Evolutionary conservation across 441 rosid genomes (phyloP).

Genomic region (Omphalea diandra): DNA sequence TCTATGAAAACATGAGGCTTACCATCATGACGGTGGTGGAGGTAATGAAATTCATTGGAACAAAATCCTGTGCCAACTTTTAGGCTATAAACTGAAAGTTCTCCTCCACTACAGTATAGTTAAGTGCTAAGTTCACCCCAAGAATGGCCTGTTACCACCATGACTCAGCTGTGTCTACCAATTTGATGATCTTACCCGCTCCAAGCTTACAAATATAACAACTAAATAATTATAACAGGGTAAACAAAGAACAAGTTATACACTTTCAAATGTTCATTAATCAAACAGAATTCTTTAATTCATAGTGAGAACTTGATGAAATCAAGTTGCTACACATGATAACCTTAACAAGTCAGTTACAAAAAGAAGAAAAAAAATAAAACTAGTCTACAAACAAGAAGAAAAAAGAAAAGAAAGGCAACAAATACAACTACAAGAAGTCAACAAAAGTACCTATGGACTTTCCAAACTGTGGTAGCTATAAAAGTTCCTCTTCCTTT

Average conservation of each 20-base stretch:
- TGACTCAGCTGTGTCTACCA: no score
- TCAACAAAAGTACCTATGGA: conserved; percentile 22
- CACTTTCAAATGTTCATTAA: background rate
- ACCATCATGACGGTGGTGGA: no score
- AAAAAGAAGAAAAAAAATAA: conserved; percentile 14
- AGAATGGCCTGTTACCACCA: no score
- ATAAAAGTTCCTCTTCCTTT: background rate
- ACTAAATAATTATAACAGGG: background rate
- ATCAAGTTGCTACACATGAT: conserved; percentile 23
- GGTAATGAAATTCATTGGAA: no score
- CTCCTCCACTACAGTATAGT: no score
- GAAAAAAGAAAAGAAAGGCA: background rate
- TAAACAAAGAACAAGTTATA: background rate
- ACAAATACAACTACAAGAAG: background rate
- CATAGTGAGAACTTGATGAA: background rate
- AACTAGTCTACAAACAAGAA: conserved; percentile 25
- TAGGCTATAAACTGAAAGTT: no score
- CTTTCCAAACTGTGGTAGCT: conserved; percentile 2
- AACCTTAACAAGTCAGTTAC: conserved; percentile 24
- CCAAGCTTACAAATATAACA: no score
- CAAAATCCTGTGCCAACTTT: no score
- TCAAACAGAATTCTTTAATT: background rate
- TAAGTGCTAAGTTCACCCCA: no score
- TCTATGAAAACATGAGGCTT: no score
- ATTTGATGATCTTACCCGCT: no score